Base-by-base conservation (phyloP, 495 filamentous ascomycete species). In the Baudoinia panamericana region DNA sequence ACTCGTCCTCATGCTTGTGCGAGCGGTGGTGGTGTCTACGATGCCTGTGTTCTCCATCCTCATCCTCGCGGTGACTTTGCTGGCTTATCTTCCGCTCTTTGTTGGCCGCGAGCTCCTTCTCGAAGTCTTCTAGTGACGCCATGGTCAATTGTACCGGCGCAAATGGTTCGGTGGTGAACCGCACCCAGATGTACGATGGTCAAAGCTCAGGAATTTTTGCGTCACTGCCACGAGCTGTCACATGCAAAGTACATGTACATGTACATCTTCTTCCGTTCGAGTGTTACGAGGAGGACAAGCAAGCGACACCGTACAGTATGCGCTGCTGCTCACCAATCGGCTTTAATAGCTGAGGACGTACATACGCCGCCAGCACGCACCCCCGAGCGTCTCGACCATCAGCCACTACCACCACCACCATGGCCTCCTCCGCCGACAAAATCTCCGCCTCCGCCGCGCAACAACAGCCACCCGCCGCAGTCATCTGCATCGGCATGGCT, bases 401-500 rank as follows among this genome's bases (percentile, higher is more conserved):
- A 19, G 8, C 37, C 24, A 27, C 36, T 22, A 32, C 38, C 38
- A 5, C 6, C 13, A 34, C 12, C 34, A 54, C 38, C 39, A 58
- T 57, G 56, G 27, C 57, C 15, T 35, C 48, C 37, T 38, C 46
- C 30, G 36, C 31, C 8, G n/a, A 45, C 19, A 16, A 43, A 10
- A 9, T 8, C 23, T 16, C 30, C 5, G 13, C 6, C 15, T 9
- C 9, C 6, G 13, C 5, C 9, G 15, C 30, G 6, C 7, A 30
- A 11, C 43, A 46, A 24, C 39, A 39, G 30, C 27, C 41, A 25
- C 74, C 78, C 23, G 75, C 80, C 13, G 80, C 82, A 42, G 77
- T 97, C 48, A 84, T 97, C 51, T 95, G 88, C 63, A 75, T 97
- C 10, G 90, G 90, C 67, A 96, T 97, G 90, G 90, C 90, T 50